Evolutionary conservation across 495 filamentous ascomycete genomes (phyloP), one percentile per base, ranked within the genome.

Genomic region (Hyphodiscus hymeniophilus): DNA sequence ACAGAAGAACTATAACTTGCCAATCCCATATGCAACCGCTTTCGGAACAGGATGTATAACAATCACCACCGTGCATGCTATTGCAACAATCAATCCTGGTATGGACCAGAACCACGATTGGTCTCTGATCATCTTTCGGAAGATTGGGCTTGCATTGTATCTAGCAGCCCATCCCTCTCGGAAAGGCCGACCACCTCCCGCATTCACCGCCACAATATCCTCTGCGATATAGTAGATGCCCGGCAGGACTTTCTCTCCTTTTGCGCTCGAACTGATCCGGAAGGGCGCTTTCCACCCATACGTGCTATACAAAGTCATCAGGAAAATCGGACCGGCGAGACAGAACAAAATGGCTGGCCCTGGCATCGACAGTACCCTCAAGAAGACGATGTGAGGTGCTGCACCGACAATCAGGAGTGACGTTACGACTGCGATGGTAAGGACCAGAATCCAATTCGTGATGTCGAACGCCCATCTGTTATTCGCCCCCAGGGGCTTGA

Each of bases 301-400:
- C 7, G 55, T 50, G 39, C 67, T 71, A 58, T 74, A 68, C 13
- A 65, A 62, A 30, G 74, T 77, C 6, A 71, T 65, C 24, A 75
- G 47, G 12, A 81, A 55, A 18, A 81, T 65, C 52, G 80, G 71
- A 26, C 64, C 53, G 36, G 73, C 77, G 42, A 75, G 67, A 51
- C 73, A 71, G 45, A 74, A 72, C 34, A 75, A 59, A 47, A 84
- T 75, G 24, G 72, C 55, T 4, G 74, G 54, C 1, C 73, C 68
- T 5, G 77, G 78, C 49, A 82, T 77, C 22, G 77, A 71, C 20
- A 82, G 67, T 10, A 76, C 68, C n/a, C 74, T 70, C 30, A 82
- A 74, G 3, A 74, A 60, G 7, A 76, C 78, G 47, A 77, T 57
- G 42, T 71, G 63, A 0, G 73, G 75, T 30, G 75, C 65, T 22